Base-by-base conservation (phyloP, 768 basidiomycete species). In the Auriculariales sp. region DNA sequence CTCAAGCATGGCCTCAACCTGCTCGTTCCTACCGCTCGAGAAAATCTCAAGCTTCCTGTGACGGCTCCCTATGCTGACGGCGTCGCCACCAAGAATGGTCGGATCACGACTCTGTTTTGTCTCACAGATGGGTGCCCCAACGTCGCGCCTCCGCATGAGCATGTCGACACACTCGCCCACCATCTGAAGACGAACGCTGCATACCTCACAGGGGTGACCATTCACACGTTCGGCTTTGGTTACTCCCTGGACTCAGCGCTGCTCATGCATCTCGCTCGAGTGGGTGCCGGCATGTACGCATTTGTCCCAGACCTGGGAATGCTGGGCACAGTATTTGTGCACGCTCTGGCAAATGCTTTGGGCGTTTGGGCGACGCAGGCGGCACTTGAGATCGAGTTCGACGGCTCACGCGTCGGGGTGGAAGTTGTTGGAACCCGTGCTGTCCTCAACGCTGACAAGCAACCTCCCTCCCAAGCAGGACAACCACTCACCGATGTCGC, bases 291-390 rank as follows among this genome's bases (percentile, higher is more conserved):
- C 24, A 35, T 22, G 24, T 54, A 39, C 29, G 25, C 36, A 3
- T 54, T 54, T 48, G 54, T 56, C 25, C 46, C 55, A 10, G 55
- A 56, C 27, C 39, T 50, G 24, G 55, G 55, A 3, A 54, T 56
- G 50, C 50, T 56, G 1, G 55, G 55, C 5, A 56, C 55, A 4
- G 50, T 54, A 19, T 56, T 56, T 31, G 55, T 56, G 17, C 55
- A 56, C 39, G 53, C 55, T 28, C 32, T 53, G 15, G 49, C 55
- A 25, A 56, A 56, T 31, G 28, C 50, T 11, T 53, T 55, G 31
- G 55, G 53, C 4, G 54, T 50, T 3, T 56, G 49, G 27, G 55
- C 55, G 27, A 25, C 46, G 4, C 25, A 28, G 27, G 17, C 46
- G 5, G 48, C 33, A 10, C n/a, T 52, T 10, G 31, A 15, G 9